Conservation (phyloP, 2,329 filamentous ascomycete species). For the Alternaria arborescens region DNA sequence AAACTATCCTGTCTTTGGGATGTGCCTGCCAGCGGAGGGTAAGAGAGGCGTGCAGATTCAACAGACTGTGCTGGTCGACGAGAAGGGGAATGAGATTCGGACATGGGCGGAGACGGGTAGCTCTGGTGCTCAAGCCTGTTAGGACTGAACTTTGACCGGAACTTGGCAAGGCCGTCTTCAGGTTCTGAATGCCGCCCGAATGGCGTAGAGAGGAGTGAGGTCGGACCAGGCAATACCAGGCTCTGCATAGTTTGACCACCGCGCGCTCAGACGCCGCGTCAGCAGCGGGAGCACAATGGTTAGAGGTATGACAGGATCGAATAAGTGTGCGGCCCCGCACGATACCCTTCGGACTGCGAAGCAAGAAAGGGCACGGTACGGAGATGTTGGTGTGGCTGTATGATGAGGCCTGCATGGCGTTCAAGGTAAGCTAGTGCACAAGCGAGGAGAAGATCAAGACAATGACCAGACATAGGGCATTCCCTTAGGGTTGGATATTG, state of each 20-base stretch:
- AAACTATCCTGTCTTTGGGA: constrained; percentile 37
- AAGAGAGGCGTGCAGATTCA: constrained; percentile 43
- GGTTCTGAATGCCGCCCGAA: constrained; percentile 50
- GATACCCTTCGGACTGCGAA: constrained; percentile 25
- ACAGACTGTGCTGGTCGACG: constrained; percentile 48
- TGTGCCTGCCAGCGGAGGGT: constrained; percentile 33
- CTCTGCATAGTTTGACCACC: constrained; percentile 53
- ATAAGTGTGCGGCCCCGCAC: constrained; percentile 24
- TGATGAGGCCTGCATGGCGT: constrained; percentile 43
- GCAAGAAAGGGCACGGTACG: constrained; percentile 30
- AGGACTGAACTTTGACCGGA: constrained; percentile 47
- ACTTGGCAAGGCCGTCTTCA: constrained; percentile 46
- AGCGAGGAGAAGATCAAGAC: constrained; percentile 27
- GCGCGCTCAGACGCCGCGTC: constrained; percentile 47
- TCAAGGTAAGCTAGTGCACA: constrained; percentile 42
- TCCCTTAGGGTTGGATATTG: constrained; percentile 14
- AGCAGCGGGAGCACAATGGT: constrained; percentile 46
- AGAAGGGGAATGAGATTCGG: constrained; percentile 57
- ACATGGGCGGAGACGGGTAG: constrained; percentile 63
- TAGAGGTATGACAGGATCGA: constrained; percentile 33
- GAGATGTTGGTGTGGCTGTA: constrained; percentile 32
- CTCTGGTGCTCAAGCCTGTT: constrained; percentile 45
- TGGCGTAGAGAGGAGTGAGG: constrained; percentile 47
- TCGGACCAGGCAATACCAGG: constrained; percentile 51
- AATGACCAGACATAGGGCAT: constrained; percentile 23